Evolutionary conservation across 2,329 filamentous ascomycete species (phyloP).

Genomic region (Penicillium sp.): DNA sequence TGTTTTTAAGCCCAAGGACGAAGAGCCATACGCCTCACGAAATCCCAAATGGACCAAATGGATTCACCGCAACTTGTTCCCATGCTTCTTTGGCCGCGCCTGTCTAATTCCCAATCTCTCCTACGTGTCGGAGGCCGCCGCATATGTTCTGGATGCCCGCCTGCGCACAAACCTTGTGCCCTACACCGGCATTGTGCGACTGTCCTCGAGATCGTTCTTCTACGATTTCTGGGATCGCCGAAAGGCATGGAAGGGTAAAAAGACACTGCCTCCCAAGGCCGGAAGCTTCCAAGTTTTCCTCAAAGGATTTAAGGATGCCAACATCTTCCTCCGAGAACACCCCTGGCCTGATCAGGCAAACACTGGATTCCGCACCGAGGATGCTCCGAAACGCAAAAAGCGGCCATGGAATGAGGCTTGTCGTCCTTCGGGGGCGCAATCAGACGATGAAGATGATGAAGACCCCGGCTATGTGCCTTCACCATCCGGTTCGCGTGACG

Average conservation of each 20-base stretch:
- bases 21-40: slow-evolving; percentile 93
- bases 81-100: slow-evolving; percentile 92
- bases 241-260: slow-evolving; percentile 83
- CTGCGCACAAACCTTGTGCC: slow-evolving; percentile 89
- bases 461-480: slow-evolving; percentile 40
- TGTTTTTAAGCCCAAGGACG: slow-evolving; percentile 98
- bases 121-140: slow-evolving; percentile 95
- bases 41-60: slow-evolving; percentile 99
- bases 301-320: slow-evolving; percentile 95
- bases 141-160: slow-evolving; percentile 89
- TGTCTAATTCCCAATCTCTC: slow-evolving; percentile 96
- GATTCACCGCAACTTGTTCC: slow-evolving; percentile 96
- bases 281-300: slow-evolving; percentile 98
- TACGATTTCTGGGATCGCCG: slow-evolving; percentile 97
- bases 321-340: slow-evolving; percentile 88
- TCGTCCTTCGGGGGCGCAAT: slow-evolving; percentile 62
- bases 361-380: slow-evolving; percentile 65
- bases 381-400: slow-evolving; percentile 66
- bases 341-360: slow-evolving; percentile 93
- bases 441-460: slow-evolving; percentile 63
- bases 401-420: slow-evolving; percentile 80
- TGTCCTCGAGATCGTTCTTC: slow-evolving; percentile 96
- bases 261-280: slow-evolving; percentile 80
- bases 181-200: slow-evolving; percentile 89
- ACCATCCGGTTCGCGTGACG: slow-evolving; percentile 44